Percentiles rank a stretch among this genome's conserved stretches.
phyloP scores from a whole-genome alignment of 352 stramenopile genomes.

The Globisporangium solare region DNA sequence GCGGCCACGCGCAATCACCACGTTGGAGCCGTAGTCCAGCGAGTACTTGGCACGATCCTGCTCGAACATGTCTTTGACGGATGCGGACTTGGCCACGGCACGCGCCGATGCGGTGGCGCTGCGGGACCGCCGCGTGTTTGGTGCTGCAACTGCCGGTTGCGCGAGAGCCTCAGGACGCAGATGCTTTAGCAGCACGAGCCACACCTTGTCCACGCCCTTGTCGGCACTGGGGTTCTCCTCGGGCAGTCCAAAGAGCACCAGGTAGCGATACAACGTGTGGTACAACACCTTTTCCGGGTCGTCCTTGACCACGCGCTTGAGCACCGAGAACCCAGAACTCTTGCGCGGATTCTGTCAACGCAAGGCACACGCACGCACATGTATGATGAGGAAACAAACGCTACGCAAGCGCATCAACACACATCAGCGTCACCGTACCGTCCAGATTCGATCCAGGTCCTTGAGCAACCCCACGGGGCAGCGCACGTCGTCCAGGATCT shows the following conservation, averaged over 20 bases:
- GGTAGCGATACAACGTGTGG: constrained; percentile 94
- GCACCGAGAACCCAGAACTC: constrained; percentile 58
- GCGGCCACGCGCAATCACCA: constrained; percentile 45
- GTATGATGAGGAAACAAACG: not conserved
- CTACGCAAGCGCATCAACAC: no score
- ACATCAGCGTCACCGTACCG: constrained; percentile 23
- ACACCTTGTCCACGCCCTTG: constrained; percentile 45
- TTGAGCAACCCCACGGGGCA: constrained; percentile 86
- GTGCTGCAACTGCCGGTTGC: not conserved
- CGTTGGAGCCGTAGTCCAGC: constrained; percentile 37
- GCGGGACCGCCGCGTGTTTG: constrained; percentile 8
- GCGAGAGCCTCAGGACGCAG: constrained; percentile 35
- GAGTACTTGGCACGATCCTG: constrained; percentile 45
- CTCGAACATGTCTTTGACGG: constrained; percentile 31
- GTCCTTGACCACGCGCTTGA: constrained; percentile 51
- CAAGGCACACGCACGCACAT: constrained; percentile 4
- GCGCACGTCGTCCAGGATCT: constrained; percentile 91
- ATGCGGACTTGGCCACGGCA: constrained; percentile 4
- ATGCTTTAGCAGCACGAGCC: constrained; percentile 56
- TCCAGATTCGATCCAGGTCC: constrained; percentile 89
- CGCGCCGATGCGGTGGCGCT: constrained; percentile 14
- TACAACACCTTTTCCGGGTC: constrained; percentile 87
- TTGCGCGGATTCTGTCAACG: constrained; percentile 39
- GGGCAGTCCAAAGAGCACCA: constrained; percentile 95
- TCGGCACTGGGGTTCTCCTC: constrained; percentile 37